A percentile compares a stretch with the other conserved stretches of the same genome.
Conservation (phyloP, 2,329 filamentous ascomycete species). For the Phaeoacremonium minimum region DNA sequence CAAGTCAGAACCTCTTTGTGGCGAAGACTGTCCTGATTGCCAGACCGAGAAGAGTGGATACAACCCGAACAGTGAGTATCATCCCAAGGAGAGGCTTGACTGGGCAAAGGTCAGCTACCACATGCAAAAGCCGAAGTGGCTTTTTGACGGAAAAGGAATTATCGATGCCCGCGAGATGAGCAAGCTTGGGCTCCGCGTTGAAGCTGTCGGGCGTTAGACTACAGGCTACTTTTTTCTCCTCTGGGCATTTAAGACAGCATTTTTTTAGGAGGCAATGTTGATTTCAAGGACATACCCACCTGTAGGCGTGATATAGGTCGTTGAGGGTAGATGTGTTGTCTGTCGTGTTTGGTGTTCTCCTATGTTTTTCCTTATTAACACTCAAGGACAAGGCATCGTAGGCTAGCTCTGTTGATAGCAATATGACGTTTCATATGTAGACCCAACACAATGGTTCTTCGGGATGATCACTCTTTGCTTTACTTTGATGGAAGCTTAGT, state of each 20-base stretch:
- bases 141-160: constrained; percentile 53
- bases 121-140: constrained; percentile 50
- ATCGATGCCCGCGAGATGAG: constrained; percentile 43
- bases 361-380: no score
- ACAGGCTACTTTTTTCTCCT: not conserved
- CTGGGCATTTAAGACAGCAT: not conserved
- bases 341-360: no score
- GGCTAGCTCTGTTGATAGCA: no score
- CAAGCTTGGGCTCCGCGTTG: constrained; percentile 46
- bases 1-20: constrained; percentile 38
- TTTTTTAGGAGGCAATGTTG: no score
- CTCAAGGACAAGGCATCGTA: no score
- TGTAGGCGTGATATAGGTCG: no score
- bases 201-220: constrained; percentile 41
- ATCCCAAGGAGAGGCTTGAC: constrained; percentile 42
- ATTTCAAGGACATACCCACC: no score
- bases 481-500: no score
- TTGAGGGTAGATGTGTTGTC: no score
- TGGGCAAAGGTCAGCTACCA: constrained; percentile 43
- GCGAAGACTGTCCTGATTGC: constrained; percentile 45
- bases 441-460: no score
- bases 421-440: no score
- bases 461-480: no score
- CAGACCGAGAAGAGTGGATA: constrained; percentile 35
- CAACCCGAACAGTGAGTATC: constrained; percentile 39